Percentiles rank a stretch among this genome's conserved stretches.
phyloP scores from a whole-genome alignment of 441 rosid species.

The Gossypium davidsonii region DNA sequence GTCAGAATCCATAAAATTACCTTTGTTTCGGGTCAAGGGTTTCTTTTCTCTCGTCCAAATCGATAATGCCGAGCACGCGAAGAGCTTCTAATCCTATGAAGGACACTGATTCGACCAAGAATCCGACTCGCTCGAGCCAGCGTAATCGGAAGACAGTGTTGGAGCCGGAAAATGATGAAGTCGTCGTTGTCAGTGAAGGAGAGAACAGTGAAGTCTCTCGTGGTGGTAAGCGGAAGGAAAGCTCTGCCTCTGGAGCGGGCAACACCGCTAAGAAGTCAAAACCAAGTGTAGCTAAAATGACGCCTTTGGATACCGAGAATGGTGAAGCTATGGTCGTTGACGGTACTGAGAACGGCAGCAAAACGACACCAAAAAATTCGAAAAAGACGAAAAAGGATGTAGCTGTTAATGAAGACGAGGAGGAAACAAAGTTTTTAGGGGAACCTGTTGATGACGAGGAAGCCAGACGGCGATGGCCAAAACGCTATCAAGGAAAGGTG shows the following conservation, averaged over 20 bases:
- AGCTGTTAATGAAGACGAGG: conserved; percentile 11
- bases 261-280: not conserved
- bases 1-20: not conserved
- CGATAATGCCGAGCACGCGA: not conserved
- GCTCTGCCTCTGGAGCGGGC: not conserved
- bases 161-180: not conserved
- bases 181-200: not conserved
- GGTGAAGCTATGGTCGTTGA: not conserved
- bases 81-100: not conserved
- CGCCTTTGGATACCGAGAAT: not conserved
- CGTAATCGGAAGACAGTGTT: not conserved
- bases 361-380: not conserved
- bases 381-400: not conserved
- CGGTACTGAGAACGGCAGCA: not conserved
- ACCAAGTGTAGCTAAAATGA: not conserved
- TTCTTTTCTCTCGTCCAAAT: not conserved
- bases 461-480: conserved; percentile 47
- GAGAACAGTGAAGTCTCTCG: not conserved
- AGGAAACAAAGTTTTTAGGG: conserved; percentile 31
- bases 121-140: not conserved
- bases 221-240: too few relatives aligned
- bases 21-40: not conserved
- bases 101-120: not conserved
- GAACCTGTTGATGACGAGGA: conserved; percentile 33
- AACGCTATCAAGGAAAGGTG: conserved; percentile 35